Evolutionary conservation across 768 basidiomycete species (phyloP), one percentile per base, ranked within the genome.

Genomic region (Lactifluus volemus): DNA sequence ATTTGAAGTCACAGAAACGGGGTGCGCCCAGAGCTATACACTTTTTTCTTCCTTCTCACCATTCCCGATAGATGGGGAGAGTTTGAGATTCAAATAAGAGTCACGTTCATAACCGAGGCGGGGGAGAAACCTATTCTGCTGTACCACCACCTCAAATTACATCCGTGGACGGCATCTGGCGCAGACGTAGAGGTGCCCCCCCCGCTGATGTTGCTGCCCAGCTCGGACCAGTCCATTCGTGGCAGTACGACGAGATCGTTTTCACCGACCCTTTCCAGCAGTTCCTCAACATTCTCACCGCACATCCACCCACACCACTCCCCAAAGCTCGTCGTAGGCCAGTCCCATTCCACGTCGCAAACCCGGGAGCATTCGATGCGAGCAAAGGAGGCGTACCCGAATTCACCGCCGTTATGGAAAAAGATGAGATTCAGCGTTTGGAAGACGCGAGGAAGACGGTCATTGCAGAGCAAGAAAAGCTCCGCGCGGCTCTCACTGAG

Each of bases 171-270:
- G 3, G 73, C 78, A 21, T 71, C 78, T 4, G 81, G 79, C n/a
- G 84, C 85, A 2, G 81, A 79, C 29, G 84, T 88, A 49, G 81
- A 84, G 0, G 84, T 85, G 56, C 82, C 86, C 3, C 85, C 86
- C 78, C 86, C 4, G 77, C 85, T 8, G 86, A 88, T 15, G 78
- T 78, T 25, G 85, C 88, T 2, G 77, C 82, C 68, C 84, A 84
- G 68, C 69, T 79, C 30, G 87, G 86, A 0, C 88, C 90, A 0
- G 92, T 99, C 32, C 89, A 97, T 71, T 89, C 92, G 0, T 99
- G 96, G 95, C 96, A 98, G 69, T 98, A 98, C 74, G 96, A 98
- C 73, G 97, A 99, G 74, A 82, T 98, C 64, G 92, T 98, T 54
- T 98, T 99, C 75, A 82, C 85, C 69, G 96, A 98, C 67, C 97